phyloP scores from a whole-genome alignment of 768 basidiomycete species.

The Russula earlei region DNA sequence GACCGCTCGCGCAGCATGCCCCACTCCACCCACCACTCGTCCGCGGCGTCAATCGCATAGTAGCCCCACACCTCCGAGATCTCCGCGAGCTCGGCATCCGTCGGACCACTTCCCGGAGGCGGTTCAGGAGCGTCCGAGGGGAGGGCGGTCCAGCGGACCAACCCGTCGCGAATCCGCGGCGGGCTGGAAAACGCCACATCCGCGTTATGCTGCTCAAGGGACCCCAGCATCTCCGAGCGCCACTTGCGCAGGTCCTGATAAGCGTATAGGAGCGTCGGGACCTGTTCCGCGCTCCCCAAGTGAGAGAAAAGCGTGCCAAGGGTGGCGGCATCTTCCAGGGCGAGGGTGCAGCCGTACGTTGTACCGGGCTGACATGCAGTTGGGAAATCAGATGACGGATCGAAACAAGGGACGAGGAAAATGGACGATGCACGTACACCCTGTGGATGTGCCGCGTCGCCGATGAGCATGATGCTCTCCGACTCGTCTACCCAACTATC shows the following conservation, averaged over 20 bases:
- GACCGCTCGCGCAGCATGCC: conserved; percentile 15
- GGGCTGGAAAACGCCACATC: not conserved
- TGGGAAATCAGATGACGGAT: not conserved
- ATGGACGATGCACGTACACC: conserved; percentile 19
- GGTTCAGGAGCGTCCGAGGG: not conserved
- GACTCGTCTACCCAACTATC: conserved; percentile 31
- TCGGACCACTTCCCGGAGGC: not conserved
- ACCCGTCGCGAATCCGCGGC: not conserved
- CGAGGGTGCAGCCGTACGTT: conserved; percentile 24
- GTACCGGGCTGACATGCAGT: conserved; percentile 27
- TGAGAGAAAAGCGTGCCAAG: conserved; percentile 26
- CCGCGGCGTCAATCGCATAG: conserved; percentile 16
- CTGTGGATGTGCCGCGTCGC: conserved; percentile 30
- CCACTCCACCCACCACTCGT: conserved; percentile 20
- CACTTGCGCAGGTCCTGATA: conserved; percentile 23
- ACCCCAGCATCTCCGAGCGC: conserved; percentile 13
- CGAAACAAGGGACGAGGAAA: not conserved
- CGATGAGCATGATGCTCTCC: conserved; percentile 29
- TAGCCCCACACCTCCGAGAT: conserved; percentile 15
- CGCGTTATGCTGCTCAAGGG: conserved; percentile 4
- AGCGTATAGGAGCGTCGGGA: conserved; percentile 23
- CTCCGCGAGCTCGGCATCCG: conserved; percentile 13
- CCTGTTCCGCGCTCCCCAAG: conserved; percentile 20
- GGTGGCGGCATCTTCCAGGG: conserved; percentile 26
- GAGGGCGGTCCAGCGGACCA: conserved; percentile 6